These are phyloP conservation scores for Schwanniomyces occidentalis DNA, from an alignment of 805 yeast species.

Conservation along the genomic window DNA sequence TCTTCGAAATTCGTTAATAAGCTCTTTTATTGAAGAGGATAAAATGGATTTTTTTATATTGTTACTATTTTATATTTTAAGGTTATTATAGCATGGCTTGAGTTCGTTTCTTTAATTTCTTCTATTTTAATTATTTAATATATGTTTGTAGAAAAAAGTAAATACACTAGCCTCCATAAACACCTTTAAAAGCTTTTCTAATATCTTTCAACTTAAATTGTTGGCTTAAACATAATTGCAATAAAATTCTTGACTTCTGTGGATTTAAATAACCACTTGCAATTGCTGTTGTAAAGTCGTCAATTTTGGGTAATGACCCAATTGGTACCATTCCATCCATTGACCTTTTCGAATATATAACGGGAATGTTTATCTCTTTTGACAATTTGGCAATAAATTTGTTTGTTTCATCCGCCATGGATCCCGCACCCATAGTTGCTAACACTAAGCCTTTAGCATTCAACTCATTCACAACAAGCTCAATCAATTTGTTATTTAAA, in stretches of 20 bases:
- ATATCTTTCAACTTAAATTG: slow-evolving; percentile 39
- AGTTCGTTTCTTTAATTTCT: no score
- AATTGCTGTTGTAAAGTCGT: slow-evolving; percentile 39
- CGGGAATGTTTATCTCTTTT: slow-evolving; percentile 45
- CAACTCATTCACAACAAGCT: slow-evolving; percentile 45
- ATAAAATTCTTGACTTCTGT: slow-evolving; percentile 58
- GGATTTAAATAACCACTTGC: slow-evolving; percentile 70
- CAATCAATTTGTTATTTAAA: slow-evolving; percentile 49
- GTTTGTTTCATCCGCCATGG: slow-evolving; percentile 53
- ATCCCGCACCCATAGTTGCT: slow-evolving; percentile 75
- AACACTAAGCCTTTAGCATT: slow-evolving; percentile 56
- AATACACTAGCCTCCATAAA: slow-evolving; percentile 54
- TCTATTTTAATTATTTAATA: no score
- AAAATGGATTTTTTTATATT: no score
- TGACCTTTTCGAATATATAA: slow-evolving; percentile 64
- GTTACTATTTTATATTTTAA: no score
- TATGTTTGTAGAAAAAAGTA: no score
- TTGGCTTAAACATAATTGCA: slow-evolving; percentile 55
- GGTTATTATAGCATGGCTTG: no score
- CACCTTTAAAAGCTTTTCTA: slow-evolving; percentile 48
- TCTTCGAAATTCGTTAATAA: no score
- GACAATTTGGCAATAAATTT: slow-evolving; percentile 41
- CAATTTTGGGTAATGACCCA: slow-evolving; percentile 39
- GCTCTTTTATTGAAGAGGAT: no score
- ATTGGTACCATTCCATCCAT: slow-evolving; percentile 72